Evolutionary conservation across 2,329 filamentous ascomycete species (phyloP).

Genomic region (Colletotrichum tamarilloi): DNA sequence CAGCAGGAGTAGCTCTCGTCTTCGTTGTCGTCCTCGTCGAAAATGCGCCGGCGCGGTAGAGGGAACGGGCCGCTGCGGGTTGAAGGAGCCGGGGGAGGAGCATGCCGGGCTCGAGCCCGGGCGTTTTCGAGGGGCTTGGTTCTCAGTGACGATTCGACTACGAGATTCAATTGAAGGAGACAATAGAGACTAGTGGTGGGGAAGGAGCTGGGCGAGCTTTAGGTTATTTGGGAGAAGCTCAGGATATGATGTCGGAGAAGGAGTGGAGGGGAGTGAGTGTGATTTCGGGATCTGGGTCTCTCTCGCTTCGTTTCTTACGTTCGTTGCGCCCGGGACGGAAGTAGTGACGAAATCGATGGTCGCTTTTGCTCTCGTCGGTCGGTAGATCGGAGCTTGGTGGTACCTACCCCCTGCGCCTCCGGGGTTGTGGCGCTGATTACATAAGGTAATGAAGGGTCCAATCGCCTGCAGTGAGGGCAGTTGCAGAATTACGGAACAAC

Average conservation of each 20-base stretch:
- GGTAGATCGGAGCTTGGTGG: constrained; percentile 28
- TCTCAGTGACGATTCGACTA: not conserved
- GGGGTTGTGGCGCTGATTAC: not conserved
- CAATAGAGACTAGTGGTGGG: not conserved
- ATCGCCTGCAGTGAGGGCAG: not conserved
- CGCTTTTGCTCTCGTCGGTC: constrained; percentile 27
- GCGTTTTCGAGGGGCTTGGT: not conserved
- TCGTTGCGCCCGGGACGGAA: constrained; percentile 14
- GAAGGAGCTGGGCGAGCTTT: not conserved
- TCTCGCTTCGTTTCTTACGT: not conserved
- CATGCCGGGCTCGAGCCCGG: constrained; percentile 69
- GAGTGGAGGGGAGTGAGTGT: not conserved
- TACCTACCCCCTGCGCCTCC: not conserved
- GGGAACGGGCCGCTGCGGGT: constrained; percentile 42
- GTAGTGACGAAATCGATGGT: constrained; percentile 39
- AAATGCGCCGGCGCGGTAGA: constrained; percentile 34
- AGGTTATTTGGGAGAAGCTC: not conserved
- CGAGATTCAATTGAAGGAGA: not conserved
- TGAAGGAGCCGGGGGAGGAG: constrained; percentile 55
- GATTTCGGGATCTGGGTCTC: not conserved
- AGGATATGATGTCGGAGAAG: not conserved
- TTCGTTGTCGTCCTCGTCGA: not conserved
- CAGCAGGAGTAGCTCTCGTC: not conserved
- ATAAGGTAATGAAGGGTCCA: not conserved
- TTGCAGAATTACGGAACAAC: not conserved